These are phyloP conservation scores for Pseudogymnoascus sp. DNA, from an alignment of 2,329 filamentous ascomycete species.

Conservation along the genomic window DNA sequence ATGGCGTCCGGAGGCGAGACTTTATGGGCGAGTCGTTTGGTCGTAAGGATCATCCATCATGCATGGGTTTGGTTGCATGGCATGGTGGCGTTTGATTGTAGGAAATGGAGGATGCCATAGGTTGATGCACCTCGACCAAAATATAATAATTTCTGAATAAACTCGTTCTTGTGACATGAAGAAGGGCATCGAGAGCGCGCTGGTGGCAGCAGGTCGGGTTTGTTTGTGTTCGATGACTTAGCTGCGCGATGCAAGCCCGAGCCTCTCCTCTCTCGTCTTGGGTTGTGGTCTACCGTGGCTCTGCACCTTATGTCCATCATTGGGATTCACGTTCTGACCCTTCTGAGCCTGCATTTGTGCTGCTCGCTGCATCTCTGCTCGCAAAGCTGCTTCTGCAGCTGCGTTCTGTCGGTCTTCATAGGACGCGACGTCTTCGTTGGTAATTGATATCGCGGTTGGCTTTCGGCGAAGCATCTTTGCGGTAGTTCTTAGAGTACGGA, in stretches of 20 bases:
- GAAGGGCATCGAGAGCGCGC: conserved; percentile 22
- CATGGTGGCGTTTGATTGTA: conserved; percentile 7
- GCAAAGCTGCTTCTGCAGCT: conserved; percentile 25
- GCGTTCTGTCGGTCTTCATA: conserved; percentile 56
- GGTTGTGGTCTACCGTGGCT: conserved; percentile 18
- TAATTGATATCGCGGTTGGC: conserved; percentile 59
- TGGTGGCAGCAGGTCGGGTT: not conserved
- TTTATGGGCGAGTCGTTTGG: conserved; percentile 2
- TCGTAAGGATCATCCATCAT: not conserved
- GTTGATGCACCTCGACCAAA: not conserved
- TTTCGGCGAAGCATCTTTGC: conserved; percentile 55
- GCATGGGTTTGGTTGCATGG: conserved; percentile 6
- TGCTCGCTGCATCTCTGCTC: conserved; percentile 16
- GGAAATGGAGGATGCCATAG: not conserved
- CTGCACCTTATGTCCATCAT: conserved; percentile 18
- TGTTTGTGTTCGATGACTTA: not conserved
- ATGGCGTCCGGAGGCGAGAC: not conserved
- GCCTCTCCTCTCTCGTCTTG: conserved; percentile 30
- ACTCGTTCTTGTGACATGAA: conserved; percentile 38
- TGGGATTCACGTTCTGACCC: conserved; percentile 18
- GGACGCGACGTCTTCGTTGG: conserved; percentile 58
- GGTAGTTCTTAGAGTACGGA: not conserved
- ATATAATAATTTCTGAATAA: conserved; percentile 27
- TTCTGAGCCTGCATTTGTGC: conserved; percentile 19
- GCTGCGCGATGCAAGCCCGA: conserved; percentile 25